phyloP scores from a whole-genome alignment of 306 rosid genomes.

The Glycine soja region DNA sequence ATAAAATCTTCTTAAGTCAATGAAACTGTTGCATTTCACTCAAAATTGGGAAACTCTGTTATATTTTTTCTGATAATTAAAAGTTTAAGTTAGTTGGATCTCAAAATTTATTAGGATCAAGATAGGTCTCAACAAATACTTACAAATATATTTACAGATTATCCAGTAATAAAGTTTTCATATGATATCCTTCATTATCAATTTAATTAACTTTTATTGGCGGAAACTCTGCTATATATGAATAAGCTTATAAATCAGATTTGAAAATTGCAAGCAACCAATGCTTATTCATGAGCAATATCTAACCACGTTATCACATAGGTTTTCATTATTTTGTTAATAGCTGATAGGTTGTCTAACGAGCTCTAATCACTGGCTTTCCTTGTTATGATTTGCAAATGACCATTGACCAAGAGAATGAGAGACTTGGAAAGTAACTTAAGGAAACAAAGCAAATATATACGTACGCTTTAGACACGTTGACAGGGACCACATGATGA shows the following conservation, averaged over 20 bases:
- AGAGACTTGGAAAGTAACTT: not conserved
- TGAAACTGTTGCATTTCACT: constrained; percentile 21
- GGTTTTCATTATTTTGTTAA: constrained; percentile 26
- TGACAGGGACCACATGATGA: constrained; percentile 46
- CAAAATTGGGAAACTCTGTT: constrained; percentile 26
- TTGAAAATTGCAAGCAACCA: not conserved
- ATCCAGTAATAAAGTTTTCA: too few relatives aligned
- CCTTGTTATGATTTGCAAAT: constrained; percentile 17
- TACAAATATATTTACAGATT: too few relatives aligned
- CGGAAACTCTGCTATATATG: not conserved
- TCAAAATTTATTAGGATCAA: too few relatives aligned
- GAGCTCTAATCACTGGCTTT: constrained; percentile 20
- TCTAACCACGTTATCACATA: constrained; percentile 44
- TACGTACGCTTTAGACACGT: constrained; percentile 41
- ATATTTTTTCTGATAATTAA: too few relatives aligned
- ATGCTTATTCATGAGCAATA: constrained; percentile 31
- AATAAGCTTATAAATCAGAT: not conserved
- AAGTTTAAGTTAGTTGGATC: too few relatives aligned
- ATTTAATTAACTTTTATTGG: too few relatives aligned
- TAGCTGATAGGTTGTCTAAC: not conserved
- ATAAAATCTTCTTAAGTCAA: constrained; percentile 42
- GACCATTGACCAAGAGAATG: constrained; percentile 34
- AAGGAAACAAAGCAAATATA: constrained; percentile 9
- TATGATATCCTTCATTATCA: too few relatives aligned
- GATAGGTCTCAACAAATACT: too few relatives aligned